Base-by-base conservation (phyloP, 345 rosid genomes). In the Salix caprea region DNA sequence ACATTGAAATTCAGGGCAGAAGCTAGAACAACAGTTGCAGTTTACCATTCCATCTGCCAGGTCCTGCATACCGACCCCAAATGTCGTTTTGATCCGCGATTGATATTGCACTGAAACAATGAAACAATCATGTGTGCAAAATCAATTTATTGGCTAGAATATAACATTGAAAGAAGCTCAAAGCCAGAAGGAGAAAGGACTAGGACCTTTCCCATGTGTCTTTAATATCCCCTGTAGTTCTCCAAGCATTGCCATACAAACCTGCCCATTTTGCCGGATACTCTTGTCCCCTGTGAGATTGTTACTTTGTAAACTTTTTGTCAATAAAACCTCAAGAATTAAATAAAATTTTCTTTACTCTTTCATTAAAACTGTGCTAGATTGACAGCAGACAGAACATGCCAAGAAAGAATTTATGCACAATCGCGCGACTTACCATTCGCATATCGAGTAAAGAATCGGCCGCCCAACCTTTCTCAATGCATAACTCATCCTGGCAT, bases 1-100 rank as follows among this genome's bases (percentile, higher is more conserved):
- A 58, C 5, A 2, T 30, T 40, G 0, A 46, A 12, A 13, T 46
- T 40, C 13, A 40, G 14, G 10, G 21, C 16, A 54, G 62, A 64
- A 76, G 77, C 56, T 32, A n/a, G 36, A 7, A 26, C 12, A 37
- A 36, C 15, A 1, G 28, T 83, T 65, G 60, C 69, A 9, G 32
- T 12, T 69, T 84, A 82, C 82, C 82, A 56, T 80, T 80, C 82
- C 82, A 80, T 32, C 68, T 65, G 9, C 79, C 79, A 60, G 83
- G 79, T 54, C 76, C 72, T 0, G 83, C 83, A 75, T 80, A 75
- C 40, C 69, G 37, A 65, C 79, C 79, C 83, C 83, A 80, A 2
- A 34, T 42, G 72, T 80, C 71, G 72, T 75, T 80, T 60, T 70
- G 48, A 66, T 80, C 83, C 15, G 76, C 77, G 61, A 72, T 37